Conservation (phyloP, 2,329 filamentous ascomycete species). For the Stylonectria norvegica region DNA sequence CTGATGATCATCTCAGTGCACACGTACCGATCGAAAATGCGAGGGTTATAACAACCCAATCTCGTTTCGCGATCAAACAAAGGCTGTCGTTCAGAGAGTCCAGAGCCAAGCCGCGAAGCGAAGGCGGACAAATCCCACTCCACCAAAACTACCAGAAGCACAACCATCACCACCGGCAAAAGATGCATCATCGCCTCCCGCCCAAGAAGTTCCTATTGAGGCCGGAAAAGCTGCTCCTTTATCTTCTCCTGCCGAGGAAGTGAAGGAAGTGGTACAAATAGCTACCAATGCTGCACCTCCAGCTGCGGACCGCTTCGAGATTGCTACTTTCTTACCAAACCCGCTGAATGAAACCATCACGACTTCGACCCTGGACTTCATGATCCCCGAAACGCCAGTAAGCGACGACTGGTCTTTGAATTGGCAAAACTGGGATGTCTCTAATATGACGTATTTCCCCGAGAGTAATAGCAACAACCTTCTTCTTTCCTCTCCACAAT, state of each 20-base stretch:
- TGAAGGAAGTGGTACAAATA: no score
- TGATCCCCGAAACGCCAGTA: not conserved
- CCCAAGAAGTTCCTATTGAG: no score
- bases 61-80: slow-evolving; percentile 2
- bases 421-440: not conserved
- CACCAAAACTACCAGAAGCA: not conserved
- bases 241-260: no score
- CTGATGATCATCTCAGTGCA: not conserved
- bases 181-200: no score
- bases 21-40: slow-evolving; percentile 3
- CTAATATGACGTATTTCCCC: not conserved
- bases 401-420: not conserved
- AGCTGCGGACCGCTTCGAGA: no score
- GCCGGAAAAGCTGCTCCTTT: no score
- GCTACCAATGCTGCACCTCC: no score
- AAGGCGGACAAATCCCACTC: not conserved
- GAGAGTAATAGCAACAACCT: not conserved
- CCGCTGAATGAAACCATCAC: not conserved
- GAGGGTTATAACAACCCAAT: slow-evolving; percentile 5
- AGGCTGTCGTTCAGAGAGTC: not conserved
- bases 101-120: not conserved
- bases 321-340: no score
- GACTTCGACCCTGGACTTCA: not conserved
- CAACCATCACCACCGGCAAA: not conserved
- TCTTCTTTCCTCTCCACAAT: not conserved